Evolutionary conservation across 257 asterid species (phyloP).

Genomic region (Solanum rostratum): DNA sequence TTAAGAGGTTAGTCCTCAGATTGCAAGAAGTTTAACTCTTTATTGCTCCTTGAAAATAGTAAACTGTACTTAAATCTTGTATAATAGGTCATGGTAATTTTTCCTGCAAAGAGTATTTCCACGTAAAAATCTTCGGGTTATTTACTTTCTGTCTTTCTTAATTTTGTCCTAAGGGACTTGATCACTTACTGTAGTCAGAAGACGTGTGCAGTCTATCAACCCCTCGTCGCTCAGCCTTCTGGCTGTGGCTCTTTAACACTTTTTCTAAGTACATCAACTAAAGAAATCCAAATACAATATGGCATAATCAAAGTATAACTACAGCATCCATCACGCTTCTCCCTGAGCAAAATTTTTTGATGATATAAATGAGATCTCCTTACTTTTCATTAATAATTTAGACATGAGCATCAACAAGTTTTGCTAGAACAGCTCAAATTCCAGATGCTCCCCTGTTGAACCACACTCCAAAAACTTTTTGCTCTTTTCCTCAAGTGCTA

Average conservation of each 20-base stretch:
- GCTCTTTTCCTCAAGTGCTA: slow-evolving; percentile 15
- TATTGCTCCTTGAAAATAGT: too few species aligned
- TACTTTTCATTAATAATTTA: neutral
- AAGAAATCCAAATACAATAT: neutral
- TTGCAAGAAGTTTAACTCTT: too few species aligned
- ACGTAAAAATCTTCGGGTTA: too few species aligned
- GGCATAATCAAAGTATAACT: neutral
- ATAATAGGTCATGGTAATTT: too few species aligned
- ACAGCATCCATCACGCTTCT: neutral
- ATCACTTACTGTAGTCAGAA: too few species aligned
- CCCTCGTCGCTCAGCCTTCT: neutral
- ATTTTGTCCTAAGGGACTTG: too few species aligned
- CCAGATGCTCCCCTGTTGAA: neutral
- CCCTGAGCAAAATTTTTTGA: neutral
- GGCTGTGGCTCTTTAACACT: neutral
- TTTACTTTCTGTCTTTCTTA: too few species aligned
- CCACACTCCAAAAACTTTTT: neutral
- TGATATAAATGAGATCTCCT: neutral
- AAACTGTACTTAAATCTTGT: too few species aligned
- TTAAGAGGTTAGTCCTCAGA: too few species aligned
- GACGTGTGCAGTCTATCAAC: too few species aligned
- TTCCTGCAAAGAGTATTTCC: too few species aligned
- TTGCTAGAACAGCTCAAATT: slow-evolving; percentile 4
- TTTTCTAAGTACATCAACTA: neutral
- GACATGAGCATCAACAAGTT: neutral